Evolutionary conservation across 1,284 basidiomycete genomes (phyloP).

Genomic region (Cryptococcus jaspeensis): DNA sequence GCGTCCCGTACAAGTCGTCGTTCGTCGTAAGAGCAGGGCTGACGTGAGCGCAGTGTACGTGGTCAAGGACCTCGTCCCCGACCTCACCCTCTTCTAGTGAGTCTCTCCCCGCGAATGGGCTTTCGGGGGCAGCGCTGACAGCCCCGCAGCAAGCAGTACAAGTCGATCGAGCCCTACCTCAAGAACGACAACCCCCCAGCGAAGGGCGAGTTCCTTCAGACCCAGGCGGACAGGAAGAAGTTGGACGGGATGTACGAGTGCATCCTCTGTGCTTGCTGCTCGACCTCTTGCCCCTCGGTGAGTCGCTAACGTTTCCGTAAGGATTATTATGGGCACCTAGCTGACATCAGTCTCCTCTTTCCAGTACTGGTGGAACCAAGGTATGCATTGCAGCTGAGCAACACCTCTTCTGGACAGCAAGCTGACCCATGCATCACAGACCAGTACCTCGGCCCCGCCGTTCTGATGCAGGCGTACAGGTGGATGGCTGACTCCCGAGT

Average conservation of each 20-base stretch:
- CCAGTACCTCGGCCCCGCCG: constrained; percentile 94
- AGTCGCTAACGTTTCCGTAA: constrained; percentile 9
- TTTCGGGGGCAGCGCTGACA: constrained; percentile 56
- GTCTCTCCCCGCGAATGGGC: constrained; percentile 5
- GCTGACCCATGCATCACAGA: constrained; percentile 54
- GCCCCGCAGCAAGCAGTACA: constrained; percentile 97
- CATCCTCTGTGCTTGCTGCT: constrained; percentile 75
- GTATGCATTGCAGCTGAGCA: constrained; percentile 5
- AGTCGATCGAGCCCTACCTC: constrained; percentile 93
- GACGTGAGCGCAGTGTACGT: constrained; percentile 74
- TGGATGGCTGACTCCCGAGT: constrained; percentile 98
- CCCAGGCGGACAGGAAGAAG: constrained; percentile 87
- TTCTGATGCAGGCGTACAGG: constrained; percentile 90
- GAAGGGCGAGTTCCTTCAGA: constrained; percentile 73
- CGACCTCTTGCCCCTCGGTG: constrained; percentile 79
- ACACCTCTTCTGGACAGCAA: neutral
- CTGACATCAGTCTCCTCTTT: constrained; percentile 15
- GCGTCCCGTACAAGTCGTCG: neutral
- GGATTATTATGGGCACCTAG: neutral
- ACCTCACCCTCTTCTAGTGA: constrained; percentile 55
- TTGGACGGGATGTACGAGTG: constrained; percentile 98
- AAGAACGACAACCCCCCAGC: constrained; percentile 87
- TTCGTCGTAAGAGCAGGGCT: neutral
- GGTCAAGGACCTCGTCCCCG: constrained; percentile 94
- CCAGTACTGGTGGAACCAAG: constrained; percentile 96